Base-by-base conservation (phyloP, 2,329 filamentous ascomycete species). In the Monosporascus cannonballus region DNA sequence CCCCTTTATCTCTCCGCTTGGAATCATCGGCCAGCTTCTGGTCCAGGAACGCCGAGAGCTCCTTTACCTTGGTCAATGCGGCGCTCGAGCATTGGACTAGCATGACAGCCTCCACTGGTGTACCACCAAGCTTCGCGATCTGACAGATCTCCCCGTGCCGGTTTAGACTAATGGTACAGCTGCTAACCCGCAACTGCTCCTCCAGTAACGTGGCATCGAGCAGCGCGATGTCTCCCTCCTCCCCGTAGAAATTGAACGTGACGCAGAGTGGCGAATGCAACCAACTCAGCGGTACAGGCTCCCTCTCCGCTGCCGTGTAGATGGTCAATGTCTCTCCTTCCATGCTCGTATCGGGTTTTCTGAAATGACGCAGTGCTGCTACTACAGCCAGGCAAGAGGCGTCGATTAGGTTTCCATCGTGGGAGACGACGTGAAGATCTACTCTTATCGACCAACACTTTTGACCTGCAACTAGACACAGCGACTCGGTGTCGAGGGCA, bases 401-500 rank as follows among this genome's bases (percentile, higher is more conserved):
- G 70, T 97, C 93, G 37, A 94, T 83, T 42, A 99, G 77, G 61
- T 92, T 93, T 50, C 94, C 94, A 68, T 97, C 93, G 67, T 92
- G 90, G 49, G 90, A 87, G 46, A 97, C 80, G 47, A 97, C 85
- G 71, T 99, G 94, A 22, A 97, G 82, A 69, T 97, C 93, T 20
- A 90, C 92, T 53, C 93, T 85, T 57, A 99, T 80, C 55, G 87
- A 87, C 85, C 94, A 99, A 75, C 89, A 94, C 71, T 95, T 96
- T 55, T 88, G 79, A 7, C 90, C 92, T 11, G 94, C 91, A 27
- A 96, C 79, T 22, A 99, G 89, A 70, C 94, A 99, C 45, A 99
- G 80, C 4, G 92, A 96, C 72, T 99, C 94, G 36, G 92, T 96
- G 69, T 97, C 93, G 41, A 99, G 83, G 6, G 94, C 93, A 61